Base-by-base conservation (phyloP, 2,329 filamentous ascomycete species). In the Aspergillus quadricinctus region DNA sequence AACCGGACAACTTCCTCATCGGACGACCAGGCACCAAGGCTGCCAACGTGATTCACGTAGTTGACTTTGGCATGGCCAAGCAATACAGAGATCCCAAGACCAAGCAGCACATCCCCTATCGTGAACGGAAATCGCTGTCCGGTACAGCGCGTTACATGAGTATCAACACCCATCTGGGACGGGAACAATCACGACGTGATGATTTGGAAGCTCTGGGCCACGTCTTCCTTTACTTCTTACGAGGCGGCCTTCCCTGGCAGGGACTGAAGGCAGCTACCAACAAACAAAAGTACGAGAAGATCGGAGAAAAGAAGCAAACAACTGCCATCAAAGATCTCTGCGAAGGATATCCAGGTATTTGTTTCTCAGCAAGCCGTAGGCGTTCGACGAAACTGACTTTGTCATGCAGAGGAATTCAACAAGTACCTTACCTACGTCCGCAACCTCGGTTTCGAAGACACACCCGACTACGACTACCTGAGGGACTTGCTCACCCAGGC, bases 231-330 rank as follows among this genome's bases (percentile, higher is more conserved):
- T 88, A 88, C 74, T 87, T 88, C 74, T 75, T 88, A 49, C 75
- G 84, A 58, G 85, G 85, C 46, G 85, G 85, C 55, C 78, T 88
- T 52, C 85, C 85, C 54, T 88, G 85, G 85, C 85, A 88, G 71
- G 85, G 85, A 54, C 74, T 87, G 57, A 87, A 87, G 74, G 85
- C 85, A 66, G 85, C 85, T 17, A 88, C 85, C 55, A 88, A 88
- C 77, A 88, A 99, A 85, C 94, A 99, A 74, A 99, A 99, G 80
- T 99, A 99, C 74, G 94, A 99, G 79, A 97, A 97, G 83, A 99
- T 99, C 76, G 94, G 94, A 48, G 93, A 99, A 82, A 97, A 99
- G 88, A 99, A 99, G 81, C 94, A 97, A 80, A 97, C 93, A 0
- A 97, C 94, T 23, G 85, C 86, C 4, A 95, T 99, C 79, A 96